Evolutionary conservation across 2,329 filamentous ascomycete species (phyloP).

Genomic region (Emericellopsis atlantica): DNA sequence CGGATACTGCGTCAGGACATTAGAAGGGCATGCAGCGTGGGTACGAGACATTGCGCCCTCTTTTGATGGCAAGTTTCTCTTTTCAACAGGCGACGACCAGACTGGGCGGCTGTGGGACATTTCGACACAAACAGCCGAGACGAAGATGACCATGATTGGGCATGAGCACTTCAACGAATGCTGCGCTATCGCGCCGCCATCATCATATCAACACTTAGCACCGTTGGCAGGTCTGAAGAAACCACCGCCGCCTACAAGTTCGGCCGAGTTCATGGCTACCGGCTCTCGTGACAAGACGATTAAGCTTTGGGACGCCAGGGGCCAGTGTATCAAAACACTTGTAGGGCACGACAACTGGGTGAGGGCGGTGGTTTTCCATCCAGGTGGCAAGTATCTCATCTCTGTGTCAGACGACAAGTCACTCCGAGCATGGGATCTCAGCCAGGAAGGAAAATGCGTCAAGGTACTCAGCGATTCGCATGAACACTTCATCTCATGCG

Average conservation of each 20-base stretch:
- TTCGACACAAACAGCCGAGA: slow-evolving; percentile 49
- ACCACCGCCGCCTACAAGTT: slow-evolving; percentile 57
- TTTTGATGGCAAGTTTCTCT: slow-evolving; percentile 67
- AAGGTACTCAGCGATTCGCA: slow-evolving; percentile 69
- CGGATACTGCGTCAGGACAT: slow-evolving; percentile 84
- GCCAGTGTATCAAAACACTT: slow-evolving; percentile 73
- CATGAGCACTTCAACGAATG: slow-evolving; percentile 83
- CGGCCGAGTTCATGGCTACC: slow-evolving; percentile 81
- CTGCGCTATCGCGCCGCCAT: slow-evolving; percentile 70
- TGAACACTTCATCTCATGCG: slow-evolving; percentile 72
- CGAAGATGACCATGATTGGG: slow-evolving; percentile 68
- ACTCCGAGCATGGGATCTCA: slow-evolving; percentile 84
- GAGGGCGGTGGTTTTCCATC: slow-evolving; percentile 74
- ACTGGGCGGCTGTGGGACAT: slow-evolving; percentile 80
- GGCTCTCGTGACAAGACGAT: slow-evolving; percentile 86
- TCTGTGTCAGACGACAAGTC: slow-evolving; percentile 85
- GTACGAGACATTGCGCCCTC: slow-evolving; percentile 81
- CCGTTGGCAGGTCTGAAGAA: slow-evolving; percentile 73
- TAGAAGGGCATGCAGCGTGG: slow-evolving; percentile 78
- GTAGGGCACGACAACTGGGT: slow-evolving; percentile 93
- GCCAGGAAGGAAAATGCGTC: slow-evolving; percentile 81
- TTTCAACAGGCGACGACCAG: slow-evolving; percentile 75
- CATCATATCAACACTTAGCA: slow-evolving; percentile 67
- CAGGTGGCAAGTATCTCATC: slow-evolving; percentile 80
- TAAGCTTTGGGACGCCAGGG: slow-evolving; percentile 75